Conservation (phyloP, 352 stramenopile genomes). For the Globisporangium barbulae region DNA sequence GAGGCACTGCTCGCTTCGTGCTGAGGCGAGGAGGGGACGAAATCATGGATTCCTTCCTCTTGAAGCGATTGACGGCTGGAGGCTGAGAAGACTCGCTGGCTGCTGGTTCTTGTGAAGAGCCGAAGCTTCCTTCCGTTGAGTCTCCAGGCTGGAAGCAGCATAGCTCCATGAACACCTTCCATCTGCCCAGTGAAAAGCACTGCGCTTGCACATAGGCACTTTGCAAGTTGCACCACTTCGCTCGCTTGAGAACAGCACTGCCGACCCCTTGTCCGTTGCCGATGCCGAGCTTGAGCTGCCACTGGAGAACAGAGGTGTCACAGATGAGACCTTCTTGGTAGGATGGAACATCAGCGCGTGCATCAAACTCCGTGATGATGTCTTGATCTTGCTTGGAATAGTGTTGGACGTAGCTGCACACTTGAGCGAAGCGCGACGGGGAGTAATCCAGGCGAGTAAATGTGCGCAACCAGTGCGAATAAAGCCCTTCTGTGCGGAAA, state of each 20-base stretch:
- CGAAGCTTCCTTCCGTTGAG: background rate
- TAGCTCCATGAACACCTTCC: constrained; percentile 77
- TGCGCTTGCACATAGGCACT: constrained; percentile 50
- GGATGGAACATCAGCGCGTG: constrained; percentile 18
- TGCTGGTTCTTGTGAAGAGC: background rate
- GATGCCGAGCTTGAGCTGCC: constrained; percentile 18
- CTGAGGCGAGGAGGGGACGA: constrained; percentile 38
- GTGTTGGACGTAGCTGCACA: constrained; percentile 17
- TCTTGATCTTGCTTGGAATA: constrained; percentile 19
- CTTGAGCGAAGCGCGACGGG: constrained; percentile 19
- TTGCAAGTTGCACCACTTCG: constrained; percentile 58
- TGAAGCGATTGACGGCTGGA: constrained; percentile 21
- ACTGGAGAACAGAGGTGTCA: constrained; percentile 21
- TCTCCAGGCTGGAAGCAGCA: constrained; percentile 42
- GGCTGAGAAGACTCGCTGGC: constrained; percentile 6
- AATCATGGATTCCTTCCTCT: constrained; percentile 75
- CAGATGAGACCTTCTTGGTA: constrained; percentile 21
- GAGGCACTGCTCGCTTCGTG: constrained; percentile 17
- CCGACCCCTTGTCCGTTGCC: background rate
- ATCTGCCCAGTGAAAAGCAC: constrained; percentile 43
- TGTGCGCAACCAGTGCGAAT: constrained; percentile 63
- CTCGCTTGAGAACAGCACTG: constrained; percentile 25
- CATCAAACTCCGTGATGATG: constrained; percentile 12
- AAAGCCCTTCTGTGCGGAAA: constrained; percentile 60
- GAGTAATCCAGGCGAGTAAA: constrained; percentile 66